A percentile compares a stretch with the other conserved stretches of the same genome.
Conservation (phyloP, 1,284 basidiomycete genomes). For the Cerioporus squamosus region DNA sequence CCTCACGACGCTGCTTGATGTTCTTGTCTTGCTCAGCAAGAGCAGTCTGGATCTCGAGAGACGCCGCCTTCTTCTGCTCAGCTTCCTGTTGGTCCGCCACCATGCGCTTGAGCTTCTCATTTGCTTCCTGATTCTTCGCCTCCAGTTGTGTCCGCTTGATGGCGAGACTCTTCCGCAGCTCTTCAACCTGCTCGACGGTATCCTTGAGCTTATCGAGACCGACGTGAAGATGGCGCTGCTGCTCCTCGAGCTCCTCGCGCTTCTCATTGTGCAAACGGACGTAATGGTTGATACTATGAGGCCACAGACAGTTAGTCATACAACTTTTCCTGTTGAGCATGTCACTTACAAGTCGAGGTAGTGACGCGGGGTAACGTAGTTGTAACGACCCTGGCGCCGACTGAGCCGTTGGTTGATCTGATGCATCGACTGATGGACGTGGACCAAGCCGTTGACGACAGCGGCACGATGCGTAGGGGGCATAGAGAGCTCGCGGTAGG, state of each 20-base stretch:
- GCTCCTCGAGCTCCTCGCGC: slow-evolving; percentile 97
- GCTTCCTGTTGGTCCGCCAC: slow-evolving; percentile 98
- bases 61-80: slow-evolving; percentile 96
- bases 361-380: slow-evolving; percentile 97
- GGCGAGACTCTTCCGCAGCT: slow-evolving; percentile 93
- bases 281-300: slow-evolving; percentile 90
- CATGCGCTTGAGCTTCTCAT: slow-evolving; percentile 98
- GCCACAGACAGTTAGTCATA: slow-evolving; percentile 1
- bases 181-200: slow-evolving; percentile 95
- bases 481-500: slow-evolving; percentile 80
- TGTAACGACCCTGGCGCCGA: slow-evolving; percentile 90
- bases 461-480: slow-evolving; percentile 88
- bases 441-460: slow-evolving; percentile 92
- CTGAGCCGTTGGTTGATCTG: slow-evolving; percentile 89
- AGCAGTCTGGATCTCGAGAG: slow-evolving; percentile 94
- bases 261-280: slow-evolving; percentile 97
- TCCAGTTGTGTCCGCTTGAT: slow-evolving; percentile 93
- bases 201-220: slow-evolving; percentile 97
- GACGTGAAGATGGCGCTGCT: slow-evolving; percentile 98
- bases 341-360: slow-evolving; percentile 95
- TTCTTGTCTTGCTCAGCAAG: slow-evolving; percentile 90
- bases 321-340: background rate
- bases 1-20: slow-evolving; percentile 86
- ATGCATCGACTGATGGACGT: slow-evolving; percentile 91
- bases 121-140: slow-evolving; percentile 93